These are phyloP conservation scores for Yamadazyma buinensis DNA, from an alignment of 1,139 yeast species.

Conservation along the genomic window DNA sequence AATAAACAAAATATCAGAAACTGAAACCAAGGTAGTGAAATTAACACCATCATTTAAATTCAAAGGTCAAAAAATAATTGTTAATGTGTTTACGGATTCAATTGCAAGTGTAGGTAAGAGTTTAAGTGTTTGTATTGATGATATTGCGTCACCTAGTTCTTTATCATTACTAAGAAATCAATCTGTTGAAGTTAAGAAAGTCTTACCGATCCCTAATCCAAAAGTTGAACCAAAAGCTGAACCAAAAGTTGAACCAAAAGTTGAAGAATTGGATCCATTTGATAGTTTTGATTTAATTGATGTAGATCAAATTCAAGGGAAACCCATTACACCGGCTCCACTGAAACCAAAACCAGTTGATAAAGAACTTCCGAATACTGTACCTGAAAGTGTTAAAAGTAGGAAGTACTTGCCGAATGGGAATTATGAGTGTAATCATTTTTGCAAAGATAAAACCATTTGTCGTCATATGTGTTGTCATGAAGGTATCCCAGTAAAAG, in stretches of 20 bases:
- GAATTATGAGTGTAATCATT: neutral
- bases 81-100: neutral
- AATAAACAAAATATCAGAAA: neutral
- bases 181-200: too few species aligned
- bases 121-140: neutral
- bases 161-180: neutral
- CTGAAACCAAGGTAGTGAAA: neutral
- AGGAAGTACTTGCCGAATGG: neutral
- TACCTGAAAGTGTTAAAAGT: too few species aligned
- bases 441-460: neutral
- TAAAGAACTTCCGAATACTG: too few species aligned
- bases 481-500: neutral
- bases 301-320: neutral
- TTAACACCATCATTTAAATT: neutral
- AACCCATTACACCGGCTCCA: too few species aligned
- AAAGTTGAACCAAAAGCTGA: slow-evolving; percentile 2
- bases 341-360: neutral
- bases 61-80: neutral
- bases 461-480: neutral
- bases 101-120: neutral
- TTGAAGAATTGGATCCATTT: slow-evolving; percentile 6
- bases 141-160: neutral
- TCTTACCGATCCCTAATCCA: too few species aligned
- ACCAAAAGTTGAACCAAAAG: slow-evolving; percentile 7
- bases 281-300: neutral